phyloP scores from a whole-genome alignment of 805 yeast species.

The Candida oleophila region DNA sequence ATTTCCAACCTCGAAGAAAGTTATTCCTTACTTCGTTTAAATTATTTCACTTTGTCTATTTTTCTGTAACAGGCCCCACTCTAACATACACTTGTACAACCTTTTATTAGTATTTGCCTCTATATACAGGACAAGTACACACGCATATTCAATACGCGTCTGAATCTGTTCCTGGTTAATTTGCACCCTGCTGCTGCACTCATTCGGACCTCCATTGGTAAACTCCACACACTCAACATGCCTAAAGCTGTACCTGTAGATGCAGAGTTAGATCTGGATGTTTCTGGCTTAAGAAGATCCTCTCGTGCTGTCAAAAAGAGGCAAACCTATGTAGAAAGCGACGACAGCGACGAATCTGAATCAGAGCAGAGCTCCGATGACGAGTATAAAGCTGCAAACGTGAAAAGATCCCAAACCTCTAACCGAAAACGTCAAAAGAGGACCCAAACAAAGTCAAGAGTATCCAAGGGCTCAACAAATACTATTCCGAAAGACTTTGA shows the following conservation, averaged over 20 bases:
- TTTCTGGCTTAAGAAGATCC: constrained; percentile 8
- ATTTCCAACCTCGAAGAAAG: no score
- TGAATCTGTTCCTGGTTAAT: background rate
- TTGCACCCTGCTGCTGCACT: background rate
- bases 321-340: constrained; percentile 6
- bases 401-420: constrained; percentile 2
- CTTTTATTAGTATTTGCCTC: no score
- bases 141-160: background rate
- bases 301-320: constrained; percentile 6
- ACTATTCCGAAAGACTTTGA: constrained; percentile 4
- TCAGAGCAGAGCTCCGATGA: constrained; percentile 3
- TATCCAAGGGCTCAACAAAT: background rate
- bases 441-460: background rate
- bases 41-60: no score
- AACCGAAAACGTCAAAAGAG: background rate
- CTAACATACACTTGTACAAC: no score
- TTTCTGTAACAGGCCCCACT: no score
- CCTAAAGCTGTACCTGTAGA: constrained; percentile 1
- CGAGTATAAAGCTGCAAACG: constrained; percentile 3
- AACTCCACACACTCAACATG: background rate
- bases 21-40: no score
- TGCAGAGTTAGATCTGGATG: constrained; percentile 1
- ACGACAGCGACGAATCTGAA: constrained; percentile 1
- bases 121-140: background rate
- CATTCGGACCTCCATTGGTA: background rate